phyloP scores from a whole-genome alignment of 2,329 filamentous ascomycete species.

The Cercospora canescens region DNA sequence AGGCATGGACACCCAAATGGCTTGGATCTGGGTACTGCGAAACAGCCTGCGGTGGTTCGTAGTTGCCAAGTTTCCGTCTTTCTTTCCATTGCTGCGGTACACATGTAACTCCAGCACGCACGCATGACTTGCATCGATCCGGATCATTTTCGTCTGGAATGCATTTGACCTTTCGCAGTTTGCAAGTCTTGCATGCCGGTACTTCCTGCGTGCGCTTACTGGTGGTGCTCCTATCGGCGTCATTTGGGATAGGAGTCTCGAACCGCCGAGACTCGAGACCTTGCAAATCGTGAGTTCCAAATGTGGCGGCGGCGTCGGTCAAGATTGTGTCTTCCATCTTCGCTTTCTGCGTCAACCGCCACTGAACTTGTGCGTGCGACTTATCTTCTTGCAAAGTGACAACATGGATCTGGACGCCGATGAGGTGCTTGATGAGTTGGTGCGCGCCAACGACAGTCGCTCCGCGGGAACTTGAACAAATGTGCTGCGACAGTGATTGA shows the following conservation, averaged over 20 bases:
- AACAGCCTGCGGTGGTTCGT: neutral
- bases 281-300: slow-evolving; percentile 2
- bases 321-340: slow-evolving; percentile 10
- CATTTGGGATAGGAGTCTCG: neutral
- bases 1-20: slow-evolving; percentile 4
- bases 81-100: neutral
- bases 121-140: slow-evolving; percentile 4
- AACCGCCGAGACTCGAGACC: neutral
- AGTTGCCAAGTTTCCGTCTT: slow-evolving; percentile 1
- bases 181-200: slow-evolving; percentile 7
- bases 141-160: slow-evolving; percentile 1
- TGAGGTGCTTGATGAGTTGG: neutral
- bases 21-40: slow-evolving; percentile 12
- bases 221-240: neutral
- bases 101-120: slow-evolving; percentile 1
- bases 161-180: slow-evolving; percentile 6
- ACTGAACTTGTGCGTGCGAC: neutral
- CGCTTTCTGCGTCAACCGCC: neutral
- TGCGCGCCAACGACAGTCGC: neutral
- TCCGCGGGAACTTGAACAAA: neutral
- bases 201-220: neutral
- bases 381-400: neutral
- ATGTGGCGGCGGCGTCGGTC: neutral
- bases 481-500: neutral
- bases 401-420: neutral